phyloP scores from a whole-genome alignment of 805 yeast genomes.

The Yamadazyma sp. region DNA sequence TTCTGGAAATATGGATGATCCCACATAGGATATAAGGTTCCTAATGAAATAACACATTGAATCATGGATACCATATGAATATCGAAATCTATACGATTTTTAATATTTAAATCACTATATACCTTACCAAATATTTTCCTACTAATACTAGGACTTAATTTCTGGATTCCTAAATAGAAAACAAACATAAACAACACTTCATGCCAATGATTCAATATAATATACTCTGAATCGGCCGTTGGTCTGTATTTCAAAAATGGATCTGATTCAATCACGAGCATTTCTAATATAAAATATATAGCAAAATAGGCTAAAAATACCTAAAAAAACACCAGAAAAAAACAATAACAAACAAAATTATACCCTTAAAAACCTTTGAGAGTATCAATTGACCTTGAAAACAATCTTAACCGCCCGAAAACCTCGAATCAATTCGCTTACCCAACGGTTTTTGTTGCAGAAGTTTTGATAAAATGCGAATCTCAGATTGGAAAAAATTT shows the following conservation, averaged over 20 bases:
- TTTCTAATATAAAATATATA: no score
- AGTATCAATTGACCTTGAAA: no score
- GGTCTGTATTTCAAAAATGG: conserved; percentile 45
- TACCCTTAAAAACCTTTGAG: conserved; percentile 1
- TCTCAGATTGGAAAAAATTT: no score
- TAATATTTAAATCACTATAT: conserved; percentile 47
- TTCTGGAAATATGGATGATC: conserved; percentile 47
- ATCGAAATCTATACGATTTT: conserved; percentile 71
- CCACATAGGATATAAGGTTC: conserved; percentile 61
- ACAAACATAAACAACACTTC: conserved; percentile 62
- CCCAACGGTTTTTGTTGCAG: no score
- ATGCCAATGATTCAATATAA: conserved; percentile 62
- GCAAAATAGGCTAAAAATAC: background rate
- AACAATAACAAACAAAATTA: background rate
- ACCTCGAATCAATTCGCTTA: no score
- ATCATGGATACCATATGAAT: conserved; percentile 87
- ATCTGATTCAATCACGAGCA: conserved; percentile 25
- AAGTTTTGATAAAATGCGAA: no score
- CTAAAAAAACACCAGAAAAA: conserved; percentile 8
- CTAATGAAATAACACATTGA: conserved; percentile 68
- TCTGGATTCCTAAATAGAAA: conserved; percentile 57
- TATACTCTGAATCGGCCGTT: conserved; percentile 35
- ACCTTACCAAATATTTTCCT: conserved; percentile 46
- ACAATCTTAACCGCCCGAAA: no score
- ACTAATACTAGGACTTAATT: conserved; percentile 51